These are phyloP conservation scores for Mycogone perniciosa DNA, from an alignment of 2,329 filamentous ascomycete species.

Conservation along the genomic window DNA sequence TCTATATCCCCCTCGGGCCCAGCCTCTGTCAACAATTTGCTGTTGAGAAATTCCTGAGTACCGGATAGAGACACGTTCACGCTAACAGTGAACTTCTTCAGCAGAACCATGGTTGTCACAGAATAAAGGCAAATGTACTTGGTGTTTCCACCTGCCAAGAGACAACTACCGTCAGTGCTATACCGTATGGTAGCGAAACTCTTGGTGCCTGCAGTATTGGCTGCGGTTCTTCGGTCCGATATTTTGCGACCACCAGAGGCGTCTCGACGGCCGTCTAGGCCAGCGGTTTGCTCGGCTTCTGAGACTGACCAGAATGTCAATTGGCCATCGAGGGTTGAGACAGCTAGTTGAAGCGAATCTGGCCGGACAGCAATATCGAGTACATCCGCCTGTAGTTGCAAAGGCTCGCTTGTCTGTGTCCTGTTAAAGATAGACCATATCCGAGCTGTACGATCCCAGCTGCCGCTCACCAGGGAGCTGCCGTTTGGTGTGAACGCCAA, in stretches of 20 bases:
- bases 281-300: conserved; percentile 78
- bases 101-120: conserved; percentile 80
- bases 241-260: conserved; percentile 87
- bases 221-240: conserved; percentile 81
- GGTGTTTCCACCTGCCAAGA: conserved; percentile 89
- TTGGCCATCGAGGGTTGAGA: conserved; percentile 89
- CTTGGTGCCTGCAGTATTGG: conserved; percentile 85
- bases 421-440: conserved; percentile 94
- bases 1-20: conserved; percentile 82
- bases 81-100: conserved; percentile 94
- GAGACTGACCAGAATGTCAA: conserved; percentile 91
- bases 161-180: conserved; percentile 84
- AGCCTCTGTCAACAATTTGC: conserved; percentile 82
- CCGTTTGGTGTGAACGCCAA: conserved; percentile 87
- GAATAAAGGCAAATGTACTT: conserved; percentile 98
- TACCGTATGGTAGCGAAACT: conserved; percentile 83
- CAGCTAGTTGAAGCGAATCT: conserved; percentile 83
- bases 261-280: conserved; percentile 84
- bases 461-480: conserved; percentile 76
- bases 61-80: conserved; percentile 93
- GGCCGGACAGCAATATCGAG: conserved; percentile 80
- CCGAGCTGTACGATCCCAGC: conserved; percentile 92
- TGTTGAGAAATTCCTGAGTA: conserved; percentile 96
- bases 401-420: conserved; percentile 88
- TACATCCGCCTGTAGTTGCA: conserved; percentile 88